Percentiles rank a stretch among this genome's conserved stretches.
phyloP scores from a whole-genome alignment of 75 land plant genomes.

The Gnetum montanum region DNA sequence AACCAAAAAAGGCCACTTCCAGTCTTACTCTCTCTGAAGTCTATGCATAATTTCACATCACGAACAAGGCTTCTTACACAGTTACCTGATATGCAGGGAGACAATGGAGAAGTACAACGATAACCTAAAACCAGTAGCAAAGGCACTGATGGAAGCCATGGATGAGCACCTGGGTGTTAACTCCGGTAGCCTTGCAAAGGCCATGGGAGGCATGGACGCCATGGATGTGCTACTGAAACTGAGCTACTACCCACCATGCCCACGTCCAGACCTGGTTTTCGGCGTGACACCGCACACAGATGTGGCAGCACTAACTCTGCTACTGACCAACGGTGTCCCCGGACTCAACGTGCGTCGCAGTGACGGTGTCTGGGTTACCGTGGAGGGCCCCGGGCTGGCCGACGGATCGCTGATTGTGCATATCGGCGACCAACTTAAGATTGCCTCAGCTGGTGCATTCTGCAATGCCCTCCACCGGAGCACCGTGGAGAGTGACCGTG shows the following conservation, averaged over 20 bases:
- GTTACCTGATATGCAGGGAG: neutral
- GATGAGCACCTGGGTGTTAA: constrained; percentile 26
- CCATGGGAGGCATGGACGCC: constrained; percentile 35
- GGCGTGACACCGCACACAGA: constrained; percentile 57
- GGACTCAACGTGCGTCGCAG: constrained; percentile 44
- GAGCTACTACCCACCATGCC: constrained; percentile 58
- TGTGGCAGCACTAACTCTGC: constrained; percentile 40
- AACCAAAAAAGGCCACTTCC: no score
- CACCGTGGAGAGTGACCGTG: constrained; percentile 42
- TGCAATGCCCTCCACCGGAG: constrained; percentile 51
- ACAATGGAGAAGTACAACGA: constrained; percentile 3
- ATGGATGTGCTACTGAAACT: constrained; percentile 31
- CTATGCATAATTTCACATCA: neutral
- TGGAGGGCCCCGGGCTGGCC: constrained; percentile 9
- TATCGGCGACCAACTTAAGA: constrained; percentile 55
- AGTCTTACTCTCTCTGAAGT: neutral
- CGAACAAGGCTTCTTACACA: constrained; percentile 3
- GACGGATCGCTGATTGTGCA: constrained; percentile 44
- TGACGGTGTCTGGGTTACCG: constrained; percentile 34
- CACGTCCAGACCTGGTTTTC: constrained; percentile 34
- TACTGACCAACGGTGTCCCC: constrained; percentile 26
- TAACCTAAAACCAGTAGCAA: no score
- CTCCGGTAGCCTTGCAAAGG: constrained; percentile 36
- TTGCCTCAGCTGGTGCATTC: constrained; percentile 63
- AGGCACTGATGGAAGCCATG: constrained; percentile 28